Evolutionary conservation across 2,329 filamentous ascomycete species (phyloP).

Genomic region (Apiospora arundinis): DNA sequence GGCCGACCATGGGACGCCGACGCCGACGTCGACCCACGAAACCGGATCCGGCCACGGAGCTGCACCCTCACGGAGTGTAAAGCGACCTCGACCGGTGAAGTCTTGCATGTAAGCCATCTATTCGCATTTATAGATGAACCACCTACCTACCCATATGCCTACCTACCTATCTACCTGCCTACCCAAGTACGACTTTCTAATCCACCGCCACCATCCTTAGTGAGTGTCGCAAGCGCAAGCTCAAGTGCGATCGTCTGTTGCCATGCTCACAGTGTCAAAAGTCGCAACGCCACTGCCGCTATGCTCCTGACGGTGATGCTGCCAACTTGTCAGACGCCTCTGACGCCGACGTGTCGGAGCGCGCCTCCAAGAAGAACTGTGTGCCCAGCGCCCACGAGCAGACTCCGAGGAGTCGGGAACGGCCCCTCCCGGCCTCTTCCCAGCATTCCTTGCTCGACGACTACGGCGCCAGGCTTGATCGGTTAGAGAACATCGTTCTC

Average conservation of each 20-base stretch:
- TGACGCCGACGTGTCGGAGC: constrained; percentile 41
- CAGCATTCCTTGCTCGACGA: constrained; percentile 50
- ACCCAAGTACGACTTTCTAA: constrained; percentile 11
- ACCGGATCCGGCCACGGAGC: constrained; percentile 21
- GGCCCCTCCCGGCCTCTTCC: constrained; percentile 39
- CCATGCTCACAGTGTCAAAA: constrained; percentile 66
- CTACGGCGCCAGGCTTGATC: constrained; percentile 56
- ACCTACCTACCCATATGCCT: background rate
- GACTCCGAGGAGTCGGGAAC: constrained; percentile 32
- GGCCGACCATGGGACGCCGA: constrained; percentile 26
- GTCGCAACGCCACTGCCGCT: constrained; percentile 60
- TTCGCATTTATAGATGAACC: background rate
- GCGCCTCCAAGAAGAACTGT: constrained; percentile 34
- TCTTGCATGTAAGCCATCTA: constrained; percentile 49
- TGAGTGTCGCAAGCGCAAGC: constrained; percentile 63
- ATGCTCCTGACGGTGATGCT: constrained; percentile 55
- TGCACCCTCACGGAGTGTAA: constrained; percentile 51
- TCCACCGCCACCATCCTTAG: constrained; percentile 3
- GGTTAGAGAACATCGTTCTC: constrained; percentile 58
- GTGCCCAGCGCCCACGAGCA: constrained; percentile 22
- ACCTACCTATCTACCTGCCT: background rate
- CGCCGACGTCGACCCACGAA: constrained; percentile 24
- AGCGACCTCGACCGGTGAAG: constrained; percentile 61
- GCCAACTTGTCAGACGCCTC: constrained; percentile 57
- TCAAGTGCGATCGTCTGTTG: constrained; percentile 61